Base-by-base conservation (phyloP, 2,329 filamentous ascomycete species). In the Elsinoe australis region DNA sequence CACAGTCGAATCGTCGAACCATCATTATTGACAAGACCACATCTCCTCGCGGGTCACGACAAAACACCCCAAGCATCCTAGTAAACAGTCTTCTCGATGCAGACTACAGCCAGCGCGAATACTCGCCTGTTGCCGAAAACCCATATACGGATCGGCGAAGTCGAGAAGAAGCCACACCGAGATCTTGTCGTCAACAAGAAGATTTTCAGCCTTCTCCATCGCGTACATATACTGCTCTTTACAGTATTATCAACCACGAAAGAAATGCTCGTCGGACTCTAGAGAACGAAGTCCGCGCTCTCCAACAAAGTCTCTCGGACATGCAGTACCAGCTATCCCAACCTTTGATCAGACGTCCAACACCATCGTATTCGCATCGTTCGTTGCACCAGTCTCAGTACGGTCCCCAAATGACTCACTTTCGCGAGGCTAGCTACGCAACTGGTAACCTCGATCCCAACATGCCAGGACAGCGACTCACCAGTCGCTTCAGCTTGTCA, bases 231-330 rank as follows among this genome's bases (percentile, higher is more conserved):
- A 56, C 57, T 19, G 60, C 62, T 1, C 57, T 66, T 4, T 66
- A 65, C 52, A 60, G 63, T 38, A 63, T 64, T 59, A 58, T 66
- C n/a, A 53, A 61, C 28, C 60, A 63, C 51, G 63, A 66, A 49
- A 59, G 63, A n/a, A 57, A 57, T 5, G 62, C 62, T 2, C 59
- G 63, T 6, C 57, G 60, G n/a, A 57, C 55, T 14, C 55, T 66
- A 15, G 62, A 66, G 41, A 55, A 36, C 7, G 58, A 54, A 17
- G 42, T 52, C 14, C 48, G 44, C 3, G 47, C 19, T 10, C 24
- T 54, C 10, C 52, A 54, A 38, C 47, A 52, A 17, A 51, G 64
- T 38, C 54, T 65, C 32, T 51, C 54, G 12, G 47, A 45, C 24
- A 52, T 64, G 26, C 61, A 63, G 22, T 55, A 56, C 18, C 61